Conservation (phyloP, 106 monocot species). For the Hemerocallis citrina region DNA sequence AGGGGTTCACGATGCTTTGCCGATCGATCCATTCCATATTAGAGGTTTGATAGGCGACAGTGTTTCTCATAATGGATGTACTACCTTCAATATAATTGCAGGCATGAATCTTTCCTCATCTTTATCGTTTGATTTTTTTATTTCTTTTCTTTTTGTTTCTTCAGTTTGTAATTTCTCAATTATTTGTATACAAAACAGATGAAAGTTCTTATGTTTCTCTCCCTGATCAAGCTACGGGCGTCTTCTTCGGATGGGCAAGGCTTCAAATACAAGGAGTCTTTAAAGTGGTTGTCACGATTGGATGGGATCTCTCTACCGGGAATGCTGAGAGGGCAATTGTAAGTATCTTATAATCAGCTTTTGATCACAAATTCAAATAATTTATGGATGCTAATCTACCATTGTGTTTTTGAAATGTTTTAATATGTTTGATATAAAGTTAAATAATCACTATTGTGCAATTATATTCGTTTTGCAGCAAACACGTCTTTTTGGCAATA, state of each 20-base stretch:
- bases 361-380: neutral
- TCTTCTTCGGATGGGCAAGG: constrained; percentile 63
- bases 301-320: constrained; percentile 39
- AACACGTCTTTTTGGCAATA: constrained; percentile 13
- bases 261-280: constrained; percentile 23
- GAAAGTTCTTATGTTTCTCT: constrained; percentile 20
- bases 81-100: constrained; percentile 9
- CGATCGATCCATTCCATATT: constrained; percentile 35
- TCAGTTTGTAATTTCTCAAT: neutral
- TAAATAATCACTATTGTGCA: neutral
- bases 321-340: constrained; percentile 34
- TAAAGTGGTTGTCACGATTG: constrained; percentile 35
- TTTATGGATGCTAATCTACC: neutral
- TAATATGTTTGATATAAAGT: neutral
- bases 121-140: no score
- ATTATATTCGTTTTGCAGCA: constrained; percentile 23
- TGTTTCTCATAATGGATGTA: constrained; percentile 1
- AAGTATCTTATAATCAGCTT: constrained; percentile 6
- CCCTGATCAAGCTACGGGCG: constrained; percentile 51
- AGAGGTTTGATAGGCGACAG: constrained; percentile 7
- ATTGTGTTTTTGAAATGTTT: neutral
- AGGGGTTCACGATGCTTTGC: constrained; percentile 42
- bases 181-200: constrained; percentile 15
- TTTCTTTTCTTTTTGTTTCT: neutral
- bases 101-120: constrained; percentile 4